Percentiles rank a stretch among this genome's conserved stretches.
Conservation (phyloP, 768 basidiomycete genomes). For the Boletus edulis region DNA sequence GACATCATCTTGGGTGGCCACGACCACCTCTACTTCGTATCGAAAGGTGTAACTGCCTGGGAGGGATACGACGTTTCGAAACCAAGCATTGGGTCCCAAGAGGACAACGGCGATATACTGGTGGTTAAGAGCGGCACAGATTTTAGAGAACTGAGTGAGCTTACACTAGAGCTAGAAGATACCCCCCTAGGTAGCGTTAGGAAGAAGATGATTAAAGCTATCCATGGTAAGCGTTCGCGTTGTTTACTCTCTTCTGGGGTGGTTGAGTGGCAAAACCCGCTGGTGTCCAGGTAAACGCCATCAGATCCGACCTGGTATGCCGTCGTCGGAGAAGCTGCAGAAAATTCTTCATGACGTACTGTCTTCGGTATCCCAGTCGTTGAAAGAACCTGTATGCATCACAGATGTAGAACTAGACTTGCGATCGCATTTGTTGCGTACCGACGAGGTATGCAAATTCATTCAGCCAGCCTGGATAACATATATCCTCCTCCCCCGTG, state of each 20-base stretch:
- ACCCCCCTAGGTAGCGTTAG: constrained; percentile 64
- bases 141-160: constrained; percentile 82
- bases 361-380: constrained; percentile 61
- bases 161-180: constrained; percentile 59
- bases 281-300: constrained; percentile 59
- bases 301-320: constrained; percentile 54
- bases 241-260: neutral
- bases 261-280: neutral
- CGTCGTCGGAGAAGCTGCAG: constrained; percentile 52
- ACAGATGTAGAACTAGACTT: constrained; percentile 67
- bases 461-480: neutral
- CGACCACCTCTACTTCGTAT: constrained; percentile 79
- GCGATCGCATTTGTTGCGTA: constrained; percentile 71
- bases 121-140: constrained; percentile 87
- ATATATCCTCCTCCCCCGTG: neutral
- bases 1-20: constrained; percentile 88
- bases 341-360: constrained; percentile 62
- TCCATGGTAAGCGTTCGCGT: constrained; percentile 48
- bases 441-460: constrained; percentile 52
- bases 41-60: constrained; percentile 65
- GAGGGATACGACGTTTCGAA: constrained; percentile 55
- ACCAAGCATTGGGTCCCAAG: constrained; percentile 62
- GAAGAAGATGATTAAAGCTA: constrained; percentile 55
- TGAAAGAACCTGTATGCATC: constrained; percentile 76
- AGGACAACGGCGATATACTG: constrained; percentile 68